Conservation (phyloP, 208 protist species). For the Leishmania lainsoni region DNA sequence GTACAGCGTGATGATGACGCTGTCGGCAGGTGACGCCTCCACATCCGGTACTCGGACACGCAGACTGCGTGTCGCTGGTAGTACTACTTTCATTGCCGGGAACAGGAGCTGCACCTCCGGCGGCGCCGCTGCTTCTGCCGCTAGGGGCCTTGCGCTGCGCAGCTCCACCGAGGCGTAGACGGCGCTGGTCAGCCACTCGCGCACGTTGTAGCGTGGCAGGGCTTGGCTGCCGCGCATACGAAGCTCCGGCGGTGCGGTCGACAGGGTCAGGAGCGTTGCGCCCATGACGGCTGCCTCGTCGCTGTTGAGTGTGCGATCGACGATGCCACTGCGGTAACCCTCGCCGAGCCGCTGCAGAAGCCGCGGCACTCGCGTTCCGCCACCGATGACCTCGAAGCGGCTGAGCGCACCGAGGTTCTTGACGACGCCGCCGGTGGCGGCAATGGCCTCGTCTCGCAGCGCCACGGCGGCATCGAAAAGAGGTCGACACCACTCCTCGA, state of each 20-base stretch:
- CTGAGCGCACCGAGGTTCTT: slow-evolving; percentile 10
- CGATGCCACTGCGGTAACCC: slow-evolving; percentile 39
- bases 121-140: neutral
- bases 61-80: slow-evolving; percentile 21
- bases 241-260: slow-evolving; percentile 13
- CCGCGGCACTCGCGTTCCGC: slow-evolving; percentile 76
- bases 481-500: slow-evolving; percentile 68
- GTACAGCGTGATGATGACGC: slow-evolving; percentile 14
- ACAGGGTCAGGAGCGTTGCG: slow-evolving; percentile 54
- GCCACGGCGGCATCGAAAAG: slow-evolving; percentile 48
- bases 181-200: slow-evolving; percentile 55
- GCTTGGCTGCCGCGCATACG: slow-evolving; percentile 7
- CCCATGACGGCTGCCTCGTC: slow-evolving; percentile 85
- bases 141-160: neutral
- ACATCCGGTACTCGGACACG: slow-evolving; percentile 3
- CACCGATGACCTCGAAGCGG: slow-evolving; percentile 85
- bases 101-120: slow-evolving; percentile 15
- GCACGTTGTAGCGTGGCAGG: slow-evolving; percentile 27
- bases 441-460: slow-evolving; percentile 40
- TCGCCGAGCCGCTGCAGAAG: slow-evolving; percentile 62
- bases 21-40: neutral
- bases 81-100: neutral
- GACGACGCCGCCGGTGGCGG: slow-evolving; percentile 35
- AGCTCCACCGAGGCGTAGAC: slow-evolving; percentile 33
- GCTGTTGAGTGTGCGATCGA: slow-evolving; percentile 84